These are phyloP conservation scores for Ambrosia artemisiifolia DNA, from an alignment of 129 eudicot genomes.

Conservation along the genomic window DNA sequence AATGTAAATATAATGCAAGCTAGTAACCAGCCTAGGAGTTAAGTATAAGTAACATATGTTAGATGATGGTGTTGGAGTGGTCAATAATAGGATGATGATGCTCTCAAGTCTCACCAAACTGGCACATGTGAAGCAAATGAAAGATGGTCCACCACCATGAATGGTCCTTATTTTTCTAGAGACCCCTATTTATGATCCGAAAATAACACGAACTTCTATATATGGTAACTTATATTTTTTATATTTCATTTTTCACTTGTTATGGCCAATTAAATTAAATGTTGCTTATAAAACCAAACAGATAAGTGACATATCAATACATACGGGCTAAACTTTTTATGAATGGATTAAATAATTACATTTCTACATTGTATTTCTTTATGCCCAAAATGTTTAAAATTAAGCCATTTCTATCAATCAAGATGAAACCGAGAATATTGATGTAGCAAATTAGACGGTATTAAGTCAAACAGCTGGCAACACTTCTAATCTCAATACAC, in stretches of 20 bases:
- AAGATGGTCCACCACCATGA: slow-evolving; percentile 32
- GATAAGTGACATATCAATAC: too few species aligned
- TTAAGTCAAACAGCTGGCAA: too few species aligned
- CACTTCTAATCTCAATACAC: too few species aligned
- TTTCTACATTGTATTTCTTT: too few species aligned
- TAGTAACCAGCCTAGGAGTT: neutral
- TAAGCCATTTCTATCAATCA: too few species aligned
- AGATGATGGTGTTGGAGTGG: slow-evolving; percentile 6
- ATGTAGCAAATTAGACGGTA: too few species aligned
- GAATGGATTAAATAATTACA: too few species aligned
- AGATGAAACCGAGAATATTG: too few species aligned
- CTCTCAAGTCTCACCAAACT: slow-evolving; percentile 38
- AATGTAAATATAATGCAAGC: neutral
- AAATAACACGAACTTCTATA: slow-evolving; percentile 29
- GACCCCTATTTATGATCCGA: slow-evolving; percentile 15
- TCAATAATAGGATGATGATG: slow-evolving; percentile 39
- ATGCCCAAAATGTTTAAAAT: too few species aligned
- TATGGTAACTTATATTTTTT: slow-evolving; percentile 13
- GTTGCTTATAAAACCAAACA: neutral
- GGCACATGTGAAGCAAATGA: slow-evolving; percentile 32
- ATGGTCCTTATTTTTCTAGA: slow-evolving; percentile 24
- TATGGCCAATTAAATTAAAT: neutral
- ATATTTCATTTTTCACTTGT: neutral
- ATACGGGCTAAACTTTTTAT: too few species aligned
- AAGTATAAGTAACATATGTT: neutral